phyloP scores from a whole-genome alignment of 2,329 filamentous ascomycete species.

The Macroventuria anomochaeta region DNA sequence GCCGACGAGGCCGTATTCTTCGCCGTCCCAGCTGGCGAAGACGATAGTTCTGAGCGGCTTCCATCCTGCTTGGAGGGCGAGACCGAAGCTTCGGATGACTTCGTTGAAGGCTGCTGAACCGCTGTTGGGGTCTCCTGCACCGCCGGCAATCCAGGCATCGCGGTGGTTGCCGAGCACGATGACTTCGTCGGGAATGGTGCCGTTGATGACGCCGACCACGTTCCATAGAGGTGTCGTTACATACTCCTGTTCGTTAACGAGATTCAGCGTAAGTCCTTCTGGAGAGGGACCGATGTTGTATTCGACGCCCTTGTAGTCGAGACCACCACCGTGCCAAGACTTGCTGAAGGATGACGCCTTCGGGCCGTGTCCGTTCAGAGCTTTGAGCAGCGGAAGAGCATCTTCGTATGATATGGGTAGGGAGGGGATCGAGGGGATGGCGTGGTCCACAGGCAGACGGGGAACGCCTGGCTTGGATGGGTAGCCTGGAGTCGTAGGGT shows the following conservation, averaged over 20 bases:
- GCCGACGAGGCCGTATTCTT: slow-evolving; percentile 84
- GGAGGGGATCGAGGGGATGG: slow-evolving; percentile 85
- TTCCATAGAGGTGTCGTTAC: slow-evolving; percentile 65
- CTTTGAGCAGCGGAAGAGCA: slow-evolving; percentile 84
- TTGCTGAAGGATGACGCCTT: slow-evolving; percentile 75
- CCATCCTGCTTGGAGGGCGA: slow-evolving; percentile 76
- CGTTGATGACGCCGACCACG: slow-evolving; percentile 90
- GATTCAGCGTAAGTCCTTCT: slow-evolving; percentile 63
- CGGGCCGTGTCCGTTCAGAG: slow-evolving; percentile 87
- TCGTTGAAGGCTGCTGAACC: slow-evolving; percentile 82
- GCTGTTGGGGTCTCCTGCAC: slow-evolving; percentile 81
- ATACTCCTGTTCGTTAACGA: slow-evolving; percentile 59
- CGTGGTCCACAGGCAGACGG: slow-evolving; percentile 71
- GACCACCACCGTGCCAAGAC: slow-evolving; percentile 74
- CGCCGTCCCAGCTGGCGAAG: slow-evolving; percentile 73
- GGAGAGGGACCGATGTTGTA: slow-evolving; percentile 88
- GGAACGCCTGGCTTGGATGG: slow-evolving; percentile 89
- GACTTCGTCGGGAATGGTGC: slow-evolving; percentile 82
- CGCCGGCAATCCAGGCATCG: slow-evolving; percentile 88
- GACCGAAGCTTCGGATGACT: slow-evolving; percentile 75
- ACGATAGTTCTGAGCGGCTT: slow-evolving; percentile 88
- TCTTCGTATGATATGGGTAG: slow-evolving; percentile 89
- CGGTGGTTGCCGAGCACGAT: slow-evolving; percentile 91
- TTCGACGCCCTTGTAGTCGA: slow-evolving; percentile 79
- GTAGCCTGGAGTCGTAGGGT: slow-evolving; percentile 93